Conservation (phyloP, 2,329 filamentous ascomycete genomes). For the Alternaria consortialis region DNA sequence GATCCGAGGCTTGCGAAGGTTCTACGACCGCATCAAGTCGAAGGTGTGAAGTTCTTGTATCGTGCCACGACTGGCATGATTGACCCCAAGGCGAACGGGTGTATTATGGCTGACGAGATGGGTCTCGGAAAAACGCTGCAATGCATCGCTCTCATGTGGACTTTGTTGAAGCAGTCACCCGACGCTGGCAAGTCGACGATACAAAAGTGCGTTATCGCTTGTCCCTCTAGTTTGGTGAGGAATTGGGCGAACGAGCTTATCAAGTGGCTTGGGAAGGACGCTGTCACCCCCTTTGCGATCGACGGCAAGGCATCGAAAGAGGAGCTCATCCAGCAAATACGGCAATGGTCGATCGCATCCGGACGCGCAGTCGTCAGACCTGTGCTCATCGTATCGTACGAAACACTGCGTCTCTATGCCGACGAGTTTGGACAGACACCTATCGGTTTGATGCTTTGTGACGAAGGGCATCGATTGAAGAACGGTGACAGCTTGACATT, state of each 20-base stretch:
- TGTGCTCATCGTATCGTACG: conserved; percentile 97
- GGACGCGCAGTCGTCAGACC: conserved; percentile 90
- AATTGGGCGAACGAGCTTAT: conserved; percentile 98
- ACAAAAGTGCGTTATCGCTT: conserved; percentile 96
- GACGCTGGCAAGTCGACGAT: conserved; percentile 94
- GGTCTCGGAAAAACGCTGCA: conserved; percentile 96
- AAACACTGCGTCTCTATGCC: conserved; percentile 89
- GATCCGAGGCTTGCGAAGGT: conserved; percentile 90
- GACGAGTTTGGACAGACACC: conserved; percentile 88
- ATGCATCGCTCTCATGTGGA: conserved; percentile 97
- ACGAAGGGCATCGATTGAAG: conserved; percentile 95
- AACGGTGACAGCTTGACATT: conserved; percentile 98
- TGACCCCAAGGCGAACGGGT: conserved; percentile 91
- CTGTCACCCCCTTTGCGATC: conserved; percentile 91
- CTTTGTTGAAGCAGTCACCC: conserved; percentile 91
- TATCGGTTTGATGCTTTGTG: conserved; percentile 92
- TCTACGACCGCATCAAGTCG: conserved; percentile 93
- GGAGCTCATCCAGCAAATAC: conserved; percentile 86
- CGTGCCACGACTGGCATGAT: conserved; percentile 94
- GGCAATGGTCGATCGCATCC: conserved; percentile 92
- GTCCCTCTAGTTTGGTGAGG: conserved; percentile 92
- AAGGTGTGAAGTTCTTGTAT: conserved; percentile 98
- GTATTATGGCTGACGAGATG: conserved; percentile 99
- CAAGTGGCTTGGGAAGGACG: conserved; percentile 95
- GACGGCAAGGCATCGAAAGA: conserved; percentile 97